Conservation (phyloP, 306 rosid genomes). For the Pyrus betulifolia region DNA sequence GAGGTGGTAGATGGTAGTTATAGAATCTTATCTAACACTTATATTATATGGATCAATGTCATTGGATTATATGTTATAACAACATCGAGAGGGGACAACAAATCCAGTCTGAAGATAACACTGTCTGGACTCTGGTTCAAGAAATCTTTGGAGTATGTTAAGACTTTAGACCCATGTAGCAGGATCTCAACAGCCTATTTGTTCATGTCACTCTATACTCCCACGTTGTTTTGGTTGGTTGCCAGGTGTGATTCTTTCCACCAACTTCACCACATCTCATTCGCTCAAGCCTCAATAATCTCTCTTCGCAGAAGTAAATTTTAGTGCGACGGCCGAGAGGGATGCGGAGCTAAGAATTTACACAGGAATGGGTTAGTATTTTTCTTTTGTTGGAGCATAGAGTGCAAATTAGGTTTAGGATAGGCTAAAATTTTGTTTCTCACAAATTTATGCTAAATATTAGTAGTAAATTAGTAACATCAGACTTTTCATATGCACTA, state of each 20-base stretch:
- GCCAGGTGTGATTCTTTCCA: constrained; percentile 17
- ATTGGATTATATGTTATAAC: background rate
- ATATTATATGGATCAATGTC: background rate
- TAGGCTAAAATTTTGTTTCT: background rate
- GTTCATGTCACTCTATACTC: background rate
- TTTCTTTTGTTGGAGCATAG: too few relatives aligned
- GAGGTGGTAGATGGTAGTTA: background rate
- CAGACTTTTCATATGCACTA: background rate
- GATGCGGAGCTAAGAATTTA: too few relatives aligned
- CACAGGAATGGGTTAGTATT: too few relatives aligned
- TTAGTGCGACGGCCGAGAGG: too few relatives aligned
- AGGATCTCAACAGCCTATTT: constrained; percentile 1
- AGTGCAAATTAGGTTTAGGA: too few relatives aligned
- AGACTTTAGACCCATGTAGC: background rate
- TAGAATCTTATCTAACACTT: background rate
- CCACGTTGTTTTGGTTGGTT: constrained; percentile 26
- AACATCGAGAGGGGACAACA: constrained; percentile 8
- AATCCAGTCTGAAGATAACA: constrained; percentile 13
- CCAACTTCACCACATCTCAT: constrained; percentile 6
- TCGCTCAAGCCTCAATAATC: background rate
- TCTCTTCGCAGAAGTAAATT: background rate
- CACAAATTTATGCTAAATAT: background rate
- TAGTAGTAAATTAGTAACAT: too few relatives aligned
- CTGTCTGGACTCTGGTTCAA: constrained; percentile 3
- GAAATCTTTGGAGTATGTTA: constrained; percentile 8